phyloP scores from a whole-genome alignment of 495 filamentous ascomycete genomes.

The Talaromyces nanjingensis region DNA sequence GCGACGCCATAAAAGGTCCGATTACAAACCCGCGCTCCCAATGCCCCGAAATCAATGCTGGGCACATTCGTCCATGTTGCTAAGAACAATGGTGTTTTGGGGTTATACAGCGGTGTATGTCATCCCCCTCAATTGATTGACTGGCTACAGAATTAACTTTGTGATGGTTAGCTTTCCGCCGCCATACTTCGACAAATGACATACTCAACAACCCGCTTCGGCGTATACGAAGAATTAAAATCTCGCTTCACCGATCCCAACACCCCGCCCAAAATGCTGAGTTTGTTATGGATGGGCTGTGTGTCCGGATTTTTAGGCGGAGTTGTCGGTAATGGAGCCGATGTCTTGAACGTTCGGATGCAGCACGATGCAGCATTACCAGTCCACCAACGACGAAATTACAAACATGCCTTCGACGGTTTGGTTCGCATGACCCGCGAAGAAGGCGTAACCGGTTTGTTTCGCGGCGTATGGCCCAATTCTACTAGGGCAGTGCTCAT shows the following conservation, averaged over 20 bases:
- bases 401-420: constrained; percentile 82
- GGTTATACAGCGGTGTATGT: constrained; percentile 73
- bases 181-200: constrained; percentile 86
- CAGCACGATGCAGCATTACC: constrained; percentile 88
- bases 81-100: constrained; percentile 57
- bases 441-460: constrained; percentile 67
- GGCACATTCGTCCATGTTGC: constrained; percentile 75
- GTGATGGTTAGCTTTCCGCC: constrained; percentile 62
- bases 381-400: constrained; percentile 67
- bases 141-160: not conserved
- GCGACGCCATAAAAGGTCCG: constrained; percentile 55
- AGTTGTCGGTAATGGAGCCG: constrained; percentile 85
- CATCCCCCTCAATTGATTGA: not conserved
- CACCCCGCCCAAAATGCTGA: constrained; percentile 50
- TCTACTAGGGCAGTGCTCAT: constrained; percentile 83
- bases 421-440: constrained; percentile 73
- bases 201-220: constrained; percentile 89
- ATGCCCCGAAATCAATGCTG: constrained; percentile 65
- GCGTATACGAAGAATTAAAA: constrained; percentile 92
- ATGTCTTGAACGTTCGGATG: constrained; percentile 97
- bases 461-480: constrained; percentile 90
- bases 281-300: constrained; percentile 72
- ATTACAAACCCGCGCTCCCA: constrained; percentile 69
- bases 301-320: constrained; percentile 85
- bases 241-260: constrained; percentile 47